Conservation (phyloP, 2,329 filamentous ascomycete species). For the Leptographium radiaticola region DNA sequence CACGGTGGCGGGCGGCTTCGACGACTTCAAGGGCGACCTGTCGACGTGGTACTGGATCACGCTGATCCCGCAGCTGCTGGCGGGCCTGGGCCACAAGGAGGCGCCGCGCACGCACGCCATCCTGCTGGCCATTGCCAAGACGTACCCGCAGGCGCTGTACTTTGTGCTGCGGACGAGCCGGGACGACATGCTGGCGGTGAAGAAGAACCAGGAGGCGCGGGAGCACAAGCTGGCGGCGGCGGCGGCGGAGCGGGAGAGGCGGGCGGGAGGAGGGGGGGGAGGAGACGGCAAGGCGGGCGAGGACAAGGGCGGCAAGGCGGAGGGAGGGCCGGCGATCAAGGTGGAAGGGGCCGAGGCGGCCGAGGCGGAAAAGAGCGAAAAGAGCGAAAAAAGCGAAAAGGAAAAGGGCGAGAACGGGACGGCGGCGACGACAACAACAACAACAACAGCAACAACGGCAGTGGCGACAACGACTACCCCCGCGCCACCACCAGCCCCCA, state of each 20-base stretch:
- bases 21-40: slow-evolving; percentile 93
- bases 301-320: too few relatives aligned
- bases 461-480: slow-evolving; percentile 9
- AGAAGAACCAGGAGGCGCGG: slow-evolving; percentile 73
- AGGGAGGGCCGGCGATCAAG: too few relatives aligned
- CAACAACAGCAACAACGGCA: slow-evolving; percentile 4
- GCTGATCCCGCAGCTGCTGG: slow-evolving; percentile 91
- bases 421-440: slow-evolving; percentile 10
- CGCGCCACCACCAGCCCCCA: slow-evolving; percentile 9
- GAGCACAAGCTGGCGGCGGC: slow-evolving; percentile 34
- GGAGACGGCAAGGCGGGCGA: too few relatives aligned
- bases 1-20: slow-evolving; percentile 72
- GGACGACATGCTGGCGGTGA: slow-evolving; percentile 86
- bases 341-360: neutral
- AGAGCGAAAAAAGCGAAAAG: slow-evolving; percentile 29
- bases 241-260: neutral
- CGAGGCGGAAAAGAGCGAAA: slow-evolving; percentile 27
- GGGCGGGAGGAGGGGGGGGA: neutral
- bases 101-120: slow-evolving; percentile 76
- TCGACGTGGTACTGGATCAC: slow-evolving; percentile 99
- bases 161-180: slow-evolving; percentile 87
- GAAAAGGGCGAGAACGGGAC: slow-evolving; percentile 17
- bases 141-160: slow-evolving; percentile 90
- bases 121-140: slow-evolving; percentile 85
- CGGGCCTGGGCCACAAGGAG: slow-evolving; percentile 83